Evolutionary conservation across 768 basidiomycete genomes (phyloP), one percentile per base, ranked within the genome.

Genomic region (Podaxis sp.): DNA sequence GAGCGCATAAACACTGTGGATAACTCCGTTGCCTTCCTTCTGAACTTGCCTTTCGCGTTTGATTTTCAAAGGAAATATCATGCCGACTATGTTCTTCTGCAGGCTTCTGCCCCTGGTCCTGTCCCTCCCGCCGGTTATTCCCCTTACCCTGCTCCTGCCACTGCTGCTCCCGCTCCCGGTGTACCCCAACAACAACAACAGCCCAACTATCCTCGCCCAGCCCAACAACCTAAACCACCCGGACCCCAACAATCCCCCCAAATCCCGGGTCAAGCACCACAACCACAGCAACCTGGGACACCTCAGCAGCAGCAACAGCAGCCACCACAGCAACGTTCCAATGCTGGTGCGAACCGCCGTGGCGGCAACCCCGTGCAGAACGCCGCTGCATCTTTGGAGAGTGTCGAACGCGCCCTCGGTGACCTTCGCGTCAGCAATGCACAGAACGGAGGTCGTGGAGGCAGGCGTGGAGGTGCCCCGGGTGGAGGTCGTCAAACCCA

Each of bases 301-400:
- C 60, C 42, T n/a, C 64, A 61, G 53, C 57, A 55, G 28, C 53
- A 19, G 26, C 63, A 61, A 28, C 58, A 54, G 57, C 17, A 56
- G 61, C 65, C 48, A 57, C 70, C 13, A 12, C 68, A 69, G 51
- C 68, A 62, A 44, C 40, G 57, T 17, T 30, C 28, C 33, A 42
- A 15, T 44, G 24, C 52, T 3, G 59, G 59, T 12, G 19, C 44
- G 46, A 54, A 46, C 36, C 74, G 66, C 7, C 66, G 69, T 4
- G 61, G 52, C 19, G 70, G 73, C 59, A 85, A 84, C 68, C 78
- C 87, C 19, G 81, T 90, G n/a, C 85, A 85, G 68, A 87, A 85
- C 3, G 90, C 90, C 2, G 84, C 88, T 0, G 88, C 88, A 0
- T 92, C 90, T 2, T 77, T 92, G 46, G 88, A 92, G 74, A 89